phyloP scores from a whole-genome alignment of 2,329 filamentous ascomycete genomes.

The Colletotrichum destructivum region DNA sequence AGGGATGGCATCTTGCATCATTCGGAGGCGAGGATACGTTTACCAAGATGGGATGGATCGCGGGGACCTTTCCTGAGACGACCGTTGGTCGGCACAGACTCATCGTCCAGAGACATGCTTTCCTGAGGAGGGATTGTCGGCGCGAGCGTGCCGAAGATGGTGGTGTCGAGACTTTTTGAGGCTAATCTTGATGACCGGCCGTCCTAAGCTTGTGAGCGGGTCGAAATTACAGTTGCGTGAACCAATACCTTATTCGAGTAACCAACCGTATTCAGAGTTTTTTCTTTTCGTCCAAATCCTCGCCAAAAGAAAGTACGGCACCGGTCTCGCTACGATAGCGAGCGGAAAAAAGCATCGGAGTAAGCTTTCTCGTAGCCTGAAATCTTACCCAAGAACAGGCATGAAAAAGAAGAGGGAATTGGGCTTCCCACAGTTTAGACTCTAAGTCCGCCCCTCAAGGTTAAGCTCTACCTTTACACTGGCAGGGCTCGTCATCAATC shows the following conservation, averaged over 20 bases:
- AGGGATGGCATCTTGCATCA: slow-evolving; percentile 19
- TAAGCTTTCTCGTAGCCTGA: background rate
- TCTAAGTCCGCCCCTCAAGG: slow-evolving; percentile 20
- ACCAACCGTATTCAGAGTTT: too few species aligned
- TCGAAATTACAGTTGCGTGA: slow-evolving; percentile 8
- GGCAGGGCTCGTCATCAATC: slow-evolving; percentile 32
- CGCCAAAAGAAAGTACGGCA: background rate
- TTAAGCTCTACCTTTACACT: slow-evolving; percentile 14
- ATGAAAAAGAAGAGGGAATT: too few species aligned
- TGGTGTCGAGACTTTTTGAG: slow-evolving; percentile 18
- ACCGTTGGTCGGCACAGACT: slow-evolving; percentile 38
- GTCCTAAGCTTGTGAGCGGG: background rate
- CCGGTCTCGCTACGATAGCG: too few species aligned
- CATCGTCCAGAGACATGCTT: slow-evolving; percentile 8
- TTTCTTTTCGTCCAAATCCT: background rate
- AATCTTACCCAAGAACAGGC: background rate
- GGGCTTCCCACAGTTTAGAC: background rate
- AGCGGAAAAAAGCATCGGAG: background rate
- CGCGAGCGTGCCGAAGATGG: slow-evolving; percentile 30
- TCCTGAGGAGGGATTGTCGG: slow-evolving; percentile 13
- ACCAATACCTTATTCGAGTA: background rate
- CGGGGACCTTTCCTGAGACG: slow-evolving; percentile 23
- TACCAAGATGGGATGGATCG: slow-evolving; percentile 28
- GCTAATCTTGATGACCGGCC: slow-evolving; percentile 15
- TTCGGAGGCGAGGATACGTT: background rate